Conservation (phyloP, 2,329 filamentous ascomycete species). For the Fusarium solani-melongenae region DNA sequence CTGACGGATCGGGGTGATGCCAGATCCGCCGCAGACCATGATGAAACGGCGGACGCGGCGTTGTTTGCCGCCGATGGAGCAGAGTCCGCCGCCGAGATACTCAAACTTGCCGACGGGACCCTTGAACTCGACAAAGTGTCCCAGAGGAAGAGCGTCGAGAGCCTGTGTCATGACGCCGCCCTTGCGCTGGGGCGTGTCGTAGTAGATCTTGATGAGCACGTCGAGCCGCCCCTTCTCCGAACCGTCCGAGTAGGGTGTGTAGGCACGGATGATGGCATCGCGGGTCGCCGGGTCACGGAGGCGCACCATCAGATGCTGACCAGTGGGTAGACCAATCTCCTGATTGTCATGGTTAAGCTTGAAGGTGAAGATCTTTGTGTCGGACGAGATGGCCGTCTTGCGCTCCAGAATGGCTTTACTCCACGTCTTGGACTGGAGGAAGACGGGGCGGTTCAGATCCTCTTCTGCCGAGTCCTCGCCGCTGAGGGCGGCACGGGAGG, state of each 20-base stretch:
- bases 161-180: conserved; percentile 88
- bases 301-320: conserved; percentile 89
- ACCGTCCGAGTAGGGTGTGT: conserved; percentile 82
- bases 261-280: conserved; percentile 84
- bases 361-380: conserved; percentile 86
- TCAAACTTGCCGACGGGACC: conserved; percentile 88
- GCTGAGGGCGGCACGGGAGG: conserved; percentile 65
- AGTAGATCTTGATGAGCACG: conserved; percentile 86
- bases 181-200: conserved; percentile 62
- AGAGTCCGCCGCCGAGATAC: conserved; percentile 76
- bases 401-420: conserved; percentile 75
- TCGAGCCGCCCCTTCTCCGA: conserved; percentile 72
- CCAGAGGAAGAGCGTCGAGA: conserved; percentile 77
- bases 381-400: conserved; percentile 77
- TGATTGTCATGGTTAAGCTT: conserved; percentile 78
- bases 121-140: conserved; percentile 84
- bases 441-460: conserved; percentile 64
- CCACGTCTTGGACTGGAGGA: conserved; percentile 80
- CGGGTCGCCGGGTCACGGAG: conserved; percentile 76
- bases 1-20: conserved; percentile 92
- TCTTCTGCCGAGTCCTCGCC: conserved; percentile 50
- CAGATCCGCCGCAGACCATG: conserved; percentile 91
- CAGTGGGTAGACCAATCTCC: conserved; percentile 79
- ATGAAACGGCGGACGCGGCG: conserved; percentile 74
- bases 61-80: conserved; percentile 67